Conservation (phyloP, 768 basidiomycete genomes). For the Daedaleopsis sinensis region DNA sequence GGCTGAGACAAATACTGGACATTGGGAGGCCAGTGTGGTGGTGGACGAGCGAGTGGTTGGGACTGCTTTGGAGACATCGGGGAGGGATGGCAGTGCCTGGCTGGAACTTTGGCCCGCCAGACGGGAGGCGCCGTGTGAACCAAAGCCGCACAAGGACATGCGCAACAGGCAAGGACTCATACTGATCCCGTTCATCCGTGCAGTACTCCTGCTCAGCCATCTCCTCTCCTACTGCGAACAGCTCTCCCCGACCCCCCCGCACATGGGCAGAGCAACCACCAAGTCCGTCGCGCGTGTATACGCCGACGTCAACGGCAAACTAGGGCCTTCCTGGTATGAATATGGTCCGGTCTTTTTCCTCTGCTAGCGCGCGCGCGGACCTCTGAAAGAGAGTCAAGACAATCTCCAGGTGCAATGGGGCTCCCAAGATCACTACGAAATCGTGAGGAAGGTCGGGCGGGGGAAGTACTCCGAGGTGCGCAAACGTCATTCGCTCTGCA, state of each 20-base stretch:
- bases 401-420: slow-evolving; percentile 98
- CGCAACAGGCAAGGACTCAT: slow-evolving; percentile 18
- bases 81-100: neutral
- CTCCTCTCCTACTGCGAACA: slow-evolving; percentile 10
- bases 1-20: slow-evolving; percentile 57
- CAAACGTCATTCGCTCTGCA: slow-evolving; percentile 4
- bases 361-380: neutral
- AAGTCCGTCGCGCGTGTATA: slow-evolving; percentile 89
- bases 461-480: slow-evolving; percentile 93
- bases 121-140: slow-evolving; percentile 17
- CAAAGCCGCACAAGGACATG: slow-evolving; percentile 11
- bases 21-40: slow-evolving; percentile 52
- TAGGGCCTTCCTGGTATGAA: slow-evolving; percentile 94
- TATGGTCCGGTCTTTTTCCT: slow-evolving; percentile 64
- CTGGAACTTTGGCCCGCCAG: neutral
- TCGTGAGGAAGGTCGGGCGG: slow-evolving; percentile 93
- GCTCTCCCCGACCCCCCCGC: slow-evolving; percentile 1
- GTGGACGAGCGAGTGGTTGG: slow-evolving; percentile 1
- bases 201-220: slow-evolving; percentile 8
- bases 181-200: slow-evolving; percentile 11
- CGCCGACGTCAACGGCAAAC: slow-evolving; percentile 82
- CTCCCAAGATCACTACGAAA: slow-evolving; percentile 96
- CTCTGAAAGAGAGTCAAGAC: slow-evolving; percentile 49
- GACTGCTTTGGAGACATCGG: neutral
- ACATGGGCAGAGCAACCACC: slow-evolving; percentile 71